These are phyloP conservation scores for Aspergillus calidoustus DNA, from an alignment of 2,329 filamentous ascomycete genomes.

Conservation along the genomic window DNA sequence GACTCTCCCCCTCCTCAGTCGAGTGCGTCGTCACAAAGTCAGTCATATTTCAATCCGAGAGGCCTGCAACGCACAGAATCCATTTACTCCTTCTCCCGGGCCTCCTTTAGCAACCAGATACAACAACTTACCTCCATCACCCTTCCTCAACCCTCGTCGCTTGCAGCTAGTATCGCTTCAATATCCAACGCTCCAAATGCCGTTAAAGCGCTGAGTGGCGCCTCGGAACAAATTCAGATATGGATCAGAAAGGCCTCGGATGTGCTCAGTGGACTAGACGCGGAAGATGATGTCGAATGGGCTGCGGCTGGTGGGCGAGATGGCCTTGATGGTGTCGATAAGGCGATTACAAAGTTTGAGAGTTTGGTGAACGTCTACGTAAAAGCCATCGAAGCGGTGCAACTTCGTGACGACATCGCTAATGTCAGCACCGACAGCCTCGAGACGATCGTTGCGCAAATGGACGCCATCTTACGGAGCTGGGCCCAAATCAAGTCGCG, in stretches of 20 bases:
- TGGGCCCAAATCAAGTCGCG: conserved; percentile 83
- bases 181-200: conserved; percentile 87
- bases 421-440: conserved; percentile 73
- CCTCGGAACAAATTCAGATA: conserved; percentile 87
- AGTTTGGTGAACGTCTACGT: conserved; percentile 91
- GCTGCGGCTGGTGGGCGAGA: conserved; percentile 77
- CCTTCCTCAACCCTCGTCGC: conserved; percentile 80
- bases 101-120: conserved; percentile 91
- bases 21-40: conserved; percentile 37
- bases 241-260: conserved; percentile 95
- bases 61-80: conserved; percentile 72
- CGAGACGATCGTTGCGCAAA: conserved; percentile 76
- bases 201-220: conserved; percentile 78
- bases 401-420: conserved; percentile 75
- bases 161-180: conserved; percentile 81
- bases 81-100: conserved; percentile 89
- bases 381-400: conserved; percentile 88
- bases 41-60: conserved; percentile 51
- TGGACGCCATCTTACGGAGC: conserved; percentile 82
- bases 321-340: conserved; percentile 61
- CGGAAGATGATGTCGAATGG: conserved; percentile 98
- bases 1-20: conserved; percentile 35
- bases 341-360: conserved; percentile 81
- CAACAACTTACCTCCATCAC: conserved; percentile 89
- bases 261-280: conserved; percentile 85